Evolutionary conservation across 148 eudicot species (phyloP).

Genomic region (Heliosperma pusillum): DNA sequence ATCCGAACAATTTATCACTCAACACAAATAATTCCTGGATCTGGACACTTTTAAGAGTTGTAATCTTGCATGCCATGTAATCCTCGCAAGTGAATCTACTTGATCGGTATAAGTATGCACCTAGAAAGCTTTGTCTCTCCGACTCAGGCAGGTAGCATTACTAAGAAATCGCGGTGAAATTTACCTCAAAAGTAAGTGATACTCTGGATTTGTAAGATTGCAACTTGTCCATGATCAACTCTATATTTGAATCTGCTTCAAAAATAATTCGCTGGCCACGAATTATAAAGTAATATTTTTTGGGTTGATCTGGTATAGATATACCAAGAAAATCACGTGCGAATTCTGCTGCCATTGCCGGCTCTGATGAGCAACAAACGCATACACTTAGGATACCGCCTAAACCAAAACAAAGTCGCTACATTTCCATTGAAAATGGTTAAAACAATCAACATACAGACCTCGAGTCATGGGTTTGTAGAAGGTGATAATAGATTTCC

Average conservation of each 20-base stretch:
- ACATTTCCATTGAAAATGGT: neutral
- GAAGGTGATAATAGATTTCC: conserved; percentile 75
- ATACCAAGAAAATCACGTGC: conserved; percentile 82
- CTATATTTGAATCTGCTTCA: conserved; percentile 76
- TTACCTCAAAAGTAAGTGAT: conserved; percentile 84
- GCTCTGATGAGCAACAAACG: conserved; percentile 39
- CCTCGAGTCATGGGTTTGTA: conserved; percentile 83
- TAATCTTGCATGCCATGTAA: neutral
- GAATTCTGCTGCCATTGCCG: conserved; percentile 49
- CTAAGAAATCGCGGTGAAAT: neutral
- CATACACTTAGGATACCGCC: neutral
- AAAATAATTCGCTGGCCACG: conserved; percentile 71
- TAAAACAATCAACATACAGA: conserved; percentile 11
- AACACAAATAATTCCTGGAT: neutral
- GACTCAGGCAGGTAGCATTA: neutral
- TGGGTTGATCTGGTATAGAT: conserved; percentile 68
- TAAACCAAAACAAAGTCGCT: neutral
- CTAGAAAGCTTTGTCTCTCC: neutral
- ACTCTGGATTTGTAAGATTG: conserved; percentile 86
- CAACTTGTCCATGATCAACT: conserved; percentile 84
- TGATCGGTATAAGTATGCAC: neutral
- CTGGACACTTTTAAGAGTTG: neutral
- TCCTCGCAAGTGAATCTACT: neutral
- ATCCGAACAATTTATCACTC: neutral
- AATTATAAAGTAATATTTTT: conserved; percentile 73